Base-by-base conservation (phyloP, 2,329 filamentous ascomycete species). In the Arthrocladium fulminans region DNA sequence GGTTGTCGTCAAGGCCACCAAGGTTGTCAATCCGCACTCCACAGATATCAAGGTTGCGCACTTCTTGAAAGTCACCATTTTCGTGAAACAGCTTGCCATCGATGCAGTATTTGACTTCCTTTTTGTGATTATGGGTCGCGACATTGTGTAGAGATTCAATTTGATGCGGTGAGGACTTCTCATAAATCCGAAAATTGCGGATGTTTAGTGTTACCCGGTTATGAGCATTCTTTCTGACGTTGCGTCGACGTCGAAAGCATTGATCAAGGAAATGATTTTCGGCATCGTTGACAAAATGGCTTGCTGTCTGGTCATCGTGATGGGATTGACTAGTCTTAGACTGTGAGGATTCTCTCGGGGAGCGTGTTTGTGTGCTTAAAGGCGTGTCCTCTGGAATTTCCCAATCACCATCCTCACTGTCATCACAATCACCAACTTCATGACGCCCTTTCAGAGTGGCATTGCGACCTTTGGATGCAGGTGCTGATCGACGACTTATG, bases 21-120 rank as follows among this genome's bases (percentile, higher is more conserved):
- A 88, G 88, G 23, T 80, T 80, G 1, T 80, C 83, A 9, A 92
- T 73, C 0, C 83, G 80, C 1, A 84, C 65, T 1, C 73, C 67
- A 0, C 65, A 59, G 40, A 90, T 84, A 0, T 71, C 66, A 0
- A 86, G 67, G 0, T 61, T 65, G 39, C 75, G 64, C 0, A 90
- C 70, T 48, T 76, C 85, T 6, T 52, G 51, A 30, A 55, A 17
- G 25, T 48, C 1, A 63, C 47, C 56, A 0, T 73, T 74, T 2
- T 68, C 49, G 7, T 68, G 73, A 0, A 88, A 60, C 0, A 75
- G 19, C n/a, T 24, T 37, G 10, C 44, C 44, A 27, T 38, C 32
- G 22, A 73, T 51, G 46, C 15, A 57, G 57, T 17, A 53, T 12
- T 4, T 49, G 30, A 34, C 53, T 38, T 3, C 34, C 47, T 41